Conservation (phyloP, 2,329 filamentous ascomycete species). For the Cadophora malorum region DNA sequence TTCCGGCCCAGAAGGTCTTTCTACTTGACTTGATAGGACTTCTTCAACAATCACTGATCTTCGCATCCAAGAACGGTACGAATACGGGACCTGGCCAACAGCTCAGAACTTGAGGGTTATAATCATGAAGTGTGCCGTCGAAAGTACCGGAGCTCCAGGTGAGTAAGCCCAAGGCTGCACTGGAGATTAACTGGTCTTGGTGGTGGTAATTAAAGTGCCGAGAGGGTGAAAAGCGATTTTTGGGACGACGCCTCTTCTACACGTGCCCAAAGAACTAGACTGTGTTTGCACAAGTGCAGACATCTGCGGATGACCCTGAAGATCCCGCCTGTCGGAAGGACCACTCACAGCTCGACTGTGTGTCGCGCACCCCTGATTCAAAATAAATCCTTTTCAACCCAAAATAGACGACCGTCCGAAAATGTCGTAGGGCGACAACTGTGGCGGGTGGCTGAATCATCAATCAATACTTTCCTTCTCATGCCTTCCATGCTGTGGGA, state of each 20-base stretch:
- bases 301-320: not conserved
- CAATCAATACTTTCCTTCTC: not conserved
- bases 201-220: slow-evolving; percentile 14
- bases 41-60: not conserved
- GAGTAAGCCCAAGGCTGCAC: not conserved
- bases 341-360: not conserved
- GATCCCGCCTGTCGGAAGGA: not conserved
- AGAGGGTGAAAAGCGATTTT: slow-evolving; percentile 2
- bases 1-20: not conserved
- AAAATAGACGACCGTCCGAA: slow-evolving; percentile 8
- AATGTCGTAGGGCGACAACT: not conserved
- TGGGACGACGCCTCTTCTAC: not conserved
- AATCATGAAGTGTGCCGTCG: not conserved
- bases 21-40: not conserved
- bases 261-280: not conserved
- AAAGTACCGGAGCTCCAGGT: not conserved
- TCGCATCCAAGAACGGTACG: too few species aligned
- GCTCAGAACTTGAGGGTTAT: too few species aligned
- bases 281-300: not conserved
- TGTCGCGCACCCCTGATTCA: slow-evolving; percentile 9
- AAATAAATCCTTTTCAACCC: slow-evolving; percentile 8
- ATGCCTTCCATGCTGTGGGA: not conserved
- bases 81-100: too few species aligned
- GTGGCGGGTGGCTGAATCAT: slow-evolving; percentile 9
- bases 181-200: slow-evolving; percentile 12